A percentile compares a stretch with the other conserved stretches of the same genome.
Conservation (phyloP, 2,329 filamentous ascomycete species). For the Lasiodiplodia sp. region DNA sequence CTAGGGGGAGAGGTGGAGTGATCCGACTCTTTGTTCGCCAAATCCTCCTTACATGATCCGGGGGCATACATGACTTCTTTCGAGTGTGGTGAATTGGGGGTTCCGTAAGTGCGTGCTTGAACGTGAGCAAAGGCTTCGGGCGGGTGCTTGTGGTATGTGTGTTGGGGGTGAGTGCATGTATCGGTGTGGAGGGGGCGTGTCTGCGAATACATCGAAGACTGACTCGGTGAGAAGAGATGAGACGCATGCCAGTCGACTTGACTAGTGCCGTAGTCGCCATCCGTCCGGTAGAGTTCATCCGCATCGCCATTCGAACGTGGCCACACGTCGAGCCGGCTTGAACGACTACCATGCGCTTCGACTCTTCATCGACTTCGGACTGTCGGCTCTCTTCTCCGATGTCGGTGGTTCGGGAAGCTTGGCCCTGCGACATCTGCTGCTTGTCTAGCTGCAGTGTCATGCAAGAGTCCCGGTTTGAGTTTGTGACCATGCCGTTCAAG, state of each 20-base stretch:
- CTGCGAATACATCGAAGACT: constrained; percentile 12
- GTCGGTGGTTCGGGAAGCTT: neutral
- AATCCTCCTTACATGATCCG: constrained; percentile 33
- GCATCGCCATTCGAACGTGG: constrained; percentile 1
- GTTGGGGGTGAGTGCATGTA: constrained; percentile 11
- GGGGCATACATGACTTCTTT: constrained; percentile 34
- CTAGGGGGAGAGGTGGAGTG: constrained; percentile 21
- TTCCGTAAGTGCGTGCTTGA: constrained; percentile 28
- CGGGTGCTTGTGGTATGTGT: constrained; percentile 27
- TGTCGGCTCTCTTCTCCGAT: neutral
- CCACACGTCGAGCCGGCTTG: neutral
- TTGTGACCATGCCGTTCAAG: constrained; percentile 24
- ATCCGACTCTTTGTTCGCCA: constrained; percentile 26
- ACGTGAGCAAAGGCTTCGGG: constrained; percentile 25
- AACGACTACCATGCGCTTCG: constrained; percentile 3
- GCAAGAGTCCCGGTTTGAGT: neutral
- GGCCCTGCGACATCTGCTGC: neutral
- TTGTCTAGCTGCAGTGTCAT: constrained; percentile 2
- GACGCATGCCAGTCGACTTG: neutral
- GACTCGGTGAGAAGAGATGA: neutral
- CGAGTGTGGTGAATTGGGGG: constrained; percentile 18
- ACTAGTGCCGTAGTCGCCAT: neutral
- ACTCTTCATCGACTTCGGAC: constrained; percentile 1
- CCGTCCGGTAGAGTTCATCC: neutral
- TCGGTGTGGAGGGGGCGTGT: constrained; percentile 27